Percentiles rank a stretch among this genome's conserved stretches.
Conservation (phyloP, 2,329 filamentous ascomycete genomes). For the Ophiosphaerella korrae region DNA sequence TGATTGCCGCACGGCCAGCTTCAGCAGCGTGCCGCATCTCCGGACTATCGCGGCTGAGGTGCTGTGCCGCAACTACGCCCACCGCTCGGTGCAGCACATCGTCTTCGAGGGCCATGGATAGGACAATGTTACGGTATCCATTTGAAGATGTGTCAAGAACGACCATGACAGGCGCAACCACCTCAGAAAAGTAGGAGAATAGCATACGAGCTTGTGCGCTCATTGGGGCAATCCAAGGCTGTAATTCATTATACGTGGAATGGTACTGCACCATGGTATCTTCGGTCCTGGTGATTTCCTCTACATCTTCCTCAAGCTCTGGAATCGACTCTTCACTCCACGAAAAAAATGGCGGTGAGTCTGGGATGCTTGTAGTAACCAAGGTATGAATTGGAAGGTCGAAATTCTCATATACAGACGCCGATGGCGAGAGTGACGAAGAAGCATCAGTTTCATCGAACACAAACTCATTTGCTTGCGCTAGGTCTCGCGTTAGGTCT, state of each 20-base stretch:
- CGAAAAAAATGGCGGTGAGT: not conserved
- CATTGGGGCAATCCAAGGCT: slow-evolving; percentile 30
- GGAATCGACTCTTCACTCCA: not conserved
- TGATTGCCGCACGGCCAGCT: slow-evolving; percentile 43
- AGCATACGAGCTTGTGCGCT: slow-evolving; percentile 41
- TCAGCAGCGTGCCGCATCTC: slow-evolving; percentile 41
- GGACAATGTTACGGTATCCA: slow-evolving; percentile 48
- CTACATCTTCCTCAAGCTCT: slow-evolving; percentile 3
- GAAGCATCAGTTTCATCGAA: not conserved
- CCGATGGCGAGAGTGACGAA: not conserved
- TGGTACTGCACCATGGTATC: not conserved
- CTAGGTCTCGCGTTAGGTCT: no score
- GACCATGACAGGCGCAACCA: slow-evolving; percentile 49
- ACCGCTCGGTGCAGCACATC: slow-evolving; percentile 45
- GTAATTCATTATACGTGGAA: slow-evolving; percentile 8
- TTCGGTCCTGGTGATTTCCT: slow-evolving; percentile 8
- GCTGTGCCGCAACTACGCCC: slow-evolving; percentile 49
- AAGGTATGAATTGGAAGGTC: no score
- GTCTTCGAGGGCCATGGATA: slow-evolving; percentile 49
- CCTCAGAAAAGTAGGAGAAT: slow-evolving; percentile 47
- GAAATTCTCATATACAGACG: no score
- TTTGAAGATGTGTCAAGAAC: slow-evolving; percentile 45
- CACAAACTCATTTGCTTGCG: not conserved
- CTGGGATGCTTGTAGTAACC: not conserved
- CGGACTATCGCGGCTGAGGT: slow-evolving; percentile 42